Evolutionary conservation across 2,329 filamentous ascomycete genomes (phyloP).

Genomic region (Phialophora macrospora): DNA sequence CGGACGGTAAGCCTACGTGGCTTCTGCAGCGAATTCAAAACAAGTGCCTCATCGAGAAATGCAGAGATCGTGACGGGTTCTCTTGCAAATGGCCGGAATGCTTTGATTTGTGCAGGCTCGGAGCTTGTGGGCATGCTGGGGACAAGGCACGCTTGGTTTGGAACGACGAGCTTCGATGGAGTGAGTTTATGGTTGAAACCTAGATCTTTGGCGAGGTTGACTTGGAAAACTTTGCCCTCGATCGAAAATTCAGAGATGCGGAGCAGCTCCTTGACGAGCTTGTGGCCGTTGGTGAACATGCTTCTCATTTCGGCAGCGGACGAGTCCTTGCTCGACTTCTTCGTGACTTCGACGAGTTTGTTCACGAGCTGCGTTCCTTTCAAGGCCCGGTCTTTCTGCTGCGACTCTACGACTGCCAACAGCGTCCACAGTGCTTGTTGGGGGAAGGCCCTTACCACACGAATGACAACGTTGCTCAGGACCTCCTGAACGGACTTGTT

Average conservation of each 20-base stretch:
- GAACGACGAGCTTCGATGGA: constrained; percentile 84
- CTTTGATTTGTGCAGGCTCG: constrained; percentile 69
- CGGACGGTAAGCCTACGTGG: constrained; percentile 86
- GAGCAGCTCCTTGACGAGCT: constrained; percentile 80
- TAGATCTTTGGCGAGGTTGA: constrained; percentile 77
- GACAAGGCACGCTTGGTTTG: constrained; percentile 81
- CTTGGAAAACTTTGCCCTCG: constrained; percentile 69
- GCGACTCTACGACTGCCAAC: constrained; percentile 83
- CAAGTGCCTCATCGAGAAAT: constrained; percentile 86
- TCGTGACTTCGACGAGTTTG: constrained; percentile 50
- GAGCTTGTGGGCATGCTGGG: constrained; percentile 76
- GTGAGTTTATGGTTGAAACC: constrained; percentile 82
- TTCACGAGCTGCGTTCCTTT: constrained; percentile 55
- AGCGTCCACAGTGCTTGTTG: constrained; percentile 92
- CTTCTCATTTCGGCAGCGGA: constrained; percentile 65
- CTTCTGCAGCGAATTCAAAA: constrained; percentile 88
- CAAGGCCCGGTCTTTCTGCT: constrained; percentile 68
- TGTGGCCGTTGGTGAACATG: constrained; percentile 78
- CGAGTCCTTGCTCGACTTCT: constrained; percentile 51
- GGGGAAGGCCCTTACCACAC: constrained; percentile 84
- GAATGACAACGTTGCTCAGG: constrained; percentile 78
- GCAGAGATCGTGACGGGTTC: constrained; percentile 80
- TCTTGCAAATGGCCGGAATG: constrained; percentile 82
- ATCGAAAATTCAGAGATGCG: constrained; percentile 79
- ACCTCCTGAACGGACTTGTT: constrained; percentile 77